Evolutionary conservation across 2,329 filamentous ascomycete genomes (phyloP), one percentile per base, ranked within the genome.

Genomic region (Pseudogymnoascus sp.): DNA sequence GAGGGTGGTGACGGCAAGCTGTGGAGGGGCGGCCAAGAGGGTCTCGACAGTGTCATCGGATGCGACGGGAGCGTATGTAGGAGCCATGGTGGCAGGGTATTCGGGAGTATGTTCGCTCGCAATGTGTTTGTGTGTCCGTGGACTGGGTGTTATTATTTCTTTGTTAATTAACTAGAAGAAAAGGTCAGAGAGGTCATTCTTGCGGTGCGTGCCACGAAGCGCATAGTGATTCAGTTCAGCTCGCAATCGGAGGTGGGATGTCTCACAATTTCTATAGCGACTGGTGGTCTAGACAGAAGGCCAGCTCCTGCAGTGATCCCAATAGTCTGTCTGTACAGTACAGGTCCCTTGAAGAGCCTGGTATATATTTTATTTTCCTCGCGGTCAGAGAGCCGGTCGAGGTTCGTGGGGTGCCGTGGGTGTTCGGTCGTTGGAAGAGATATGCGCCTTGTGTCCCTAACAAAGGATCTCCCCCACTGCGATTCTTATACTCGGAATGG

Each of bases 1-100:
- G 66, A 99, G 79, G 19, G 93, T 97, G 34, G 95, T 98, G 11
- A 90, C 96, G 41, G 91, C 91, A 86, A 96, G 89, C 74, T 88
- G 86, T 66, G 83, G 79, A n/a, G 69, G 68, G n/a, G 69, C 67
- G 6, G 48, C 65, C 28, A 68, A 43, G 21, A 66, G 63, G 16
- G 66, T 64, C 28, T 63, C 62, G n/a, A 48, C 43, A 11, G 43
- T 48, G 43, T 48, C 43, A 11, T 48, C 43, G 43, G 43, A 48
- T n/a, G 43, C 43, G 43, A 48, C 71, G 45, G 70, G 72, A 43
- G 72, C 61, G 51, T 72, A 68, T 54, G 67, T 60, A 21, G 71
- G 70, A 25, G 69, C 71, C 73, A 75, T 75, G 51, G 64, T 36
- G 19, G 43, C 43, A 6, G 43, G 43, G 7, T 48, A 23, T 48